phyloP scores from a whole-genome alignment of 257 asterid species.

The Orobanche coerulescens region DNA sequence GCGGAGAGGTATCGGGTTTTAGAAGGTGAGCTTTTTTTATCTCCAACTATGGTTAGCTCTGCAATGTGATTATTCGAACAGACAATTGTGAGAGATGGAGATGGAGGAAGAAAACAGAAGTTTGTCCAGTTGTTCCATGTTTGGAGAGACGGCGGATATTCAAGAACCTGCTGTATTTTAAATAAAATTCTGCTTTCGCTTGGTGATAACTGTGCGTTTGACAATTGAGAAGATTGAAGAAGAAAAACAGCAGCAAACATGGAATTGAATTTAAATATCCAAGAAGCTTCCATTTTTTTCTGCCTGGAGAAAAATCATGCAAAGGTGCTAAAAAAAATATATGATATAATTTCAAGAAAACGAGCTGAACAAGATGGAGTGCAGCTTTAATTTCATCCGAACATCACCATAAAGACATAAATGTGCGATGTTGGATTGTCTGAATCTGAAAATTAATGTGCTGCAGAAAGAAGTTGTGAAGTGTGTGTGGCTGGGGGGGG shows the following conservation, averaged over 20 bases:
- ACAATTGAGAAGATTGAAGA: constrained; percentile 24
- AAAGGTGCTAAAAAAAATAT: too few species aligned
- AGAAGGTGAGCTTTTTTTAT: constrained; percentile 49
- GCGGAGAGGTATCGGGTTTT: constrained; percentile 28
- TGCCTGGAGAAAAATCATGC: too few species aligned
- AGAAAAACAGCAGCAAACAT: constrained; percentile 26
- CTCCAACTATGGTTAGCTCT: constrained; percentile 72
- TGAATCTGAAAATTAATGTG: background rate
- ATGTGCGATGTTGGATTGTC: constrained; percentile 10
- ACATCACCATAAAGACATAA: constrained; percentile 12
- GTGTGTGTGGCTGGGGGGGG: constrained; percentile 8
- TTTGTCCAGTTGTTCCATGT: constrained; percentile 81
- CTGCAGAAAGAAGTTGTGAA: constrained; percentile 9
- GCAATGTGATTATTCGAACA: constrained; percentile 67
- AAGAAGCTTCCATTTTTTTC: constrained; percentile 16
- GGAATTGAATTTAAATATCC: constrained; percentile 17
- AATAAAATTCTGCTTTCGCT: constrained; percentile 60
- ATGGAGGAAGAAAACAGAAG: constrained; percentile 57
- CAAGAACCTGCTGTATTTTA: constrained; percentile 61
- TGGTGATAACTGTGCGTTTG: constrained; percentile 43
- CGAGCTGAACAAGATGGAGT: background rate
- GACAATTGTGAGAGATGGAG: constrained; percentile 46
- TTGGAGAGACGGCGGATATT: constrained; percentile 60
- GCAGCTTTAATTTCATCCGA: constrained; percentile 22
- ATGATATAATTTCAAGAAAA: background rate